These are phyloP conservation scores for Zymoseptoria brevis DNA, from an alignment of 2,329 filamentous ascomycete species.

Conservation along the genomic window DNA sequence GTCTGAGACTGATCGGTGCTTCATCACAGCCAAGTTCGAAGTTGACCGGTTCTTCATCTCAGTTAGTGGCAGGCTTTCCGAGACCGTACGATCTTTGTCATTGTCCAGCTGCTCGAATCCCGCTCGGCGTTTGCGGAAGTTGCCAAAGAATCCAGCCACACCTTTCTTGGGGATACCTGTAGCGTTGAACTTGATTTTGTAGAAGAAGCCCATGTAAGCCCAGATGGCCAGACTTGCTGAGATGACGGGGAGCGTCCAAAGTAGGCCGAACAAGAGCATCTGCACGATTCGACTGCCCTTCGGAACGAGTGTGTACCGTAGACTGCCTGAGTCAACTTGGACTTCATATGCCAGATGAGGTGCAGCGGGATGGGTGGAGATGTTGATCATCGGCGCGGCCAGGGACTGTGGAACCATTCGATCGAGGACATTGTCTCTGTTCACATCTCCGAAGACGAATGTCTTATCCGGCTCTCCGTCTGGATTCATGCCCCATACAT, in stretches of 20 bases:
- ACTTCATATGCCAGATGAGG: constrained; percentile 49
- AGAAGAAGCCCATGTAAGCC: constrained; percentile 48
- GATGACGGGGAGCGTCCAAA: constrained; percentile 45
- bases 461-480: constrained; percentile 52
- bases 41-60: constrained; percentile 2
- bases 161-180: constrained; percentile 32
- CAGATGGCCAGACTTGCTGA: constrained; percentile 43
- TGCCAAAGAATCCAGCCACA: constrained; percentile 16
- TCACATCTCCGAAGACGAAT: constrained; percentile 50
- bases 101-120: constrained; percentile 12
- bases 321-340: constrained; percentile 43
- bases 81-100: constrained; percentile 3
- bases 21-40: constrained; percentile 6
- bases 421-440: constrained; percentile 50
- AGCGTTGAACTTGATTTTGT: constrained; percentile 53
- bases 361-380: constrained; percentile 42
- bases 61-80: constrained; percentile 1
- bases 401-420: constrained; percentile 52
- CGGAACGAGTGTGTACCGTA: constrained; percentile 43
- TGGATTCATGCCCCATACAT: constrained; percentile 57
- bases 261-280: constrained; percentile 44
- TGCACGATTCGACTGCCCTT: constrained; percentile 46
- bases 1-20: constrained; percentile 7
- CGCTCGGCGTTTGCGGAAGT: neutral
- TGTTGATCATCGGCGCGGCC: constrained; percentile 47